Percentiles rank a stretch among this genome's conserved stretches.
These are phyloP conservation scores for Terfezia boudieri DNA, from an alignment of 495 filamentous ascomycete species.

Conservation along the genomic window DNA sequence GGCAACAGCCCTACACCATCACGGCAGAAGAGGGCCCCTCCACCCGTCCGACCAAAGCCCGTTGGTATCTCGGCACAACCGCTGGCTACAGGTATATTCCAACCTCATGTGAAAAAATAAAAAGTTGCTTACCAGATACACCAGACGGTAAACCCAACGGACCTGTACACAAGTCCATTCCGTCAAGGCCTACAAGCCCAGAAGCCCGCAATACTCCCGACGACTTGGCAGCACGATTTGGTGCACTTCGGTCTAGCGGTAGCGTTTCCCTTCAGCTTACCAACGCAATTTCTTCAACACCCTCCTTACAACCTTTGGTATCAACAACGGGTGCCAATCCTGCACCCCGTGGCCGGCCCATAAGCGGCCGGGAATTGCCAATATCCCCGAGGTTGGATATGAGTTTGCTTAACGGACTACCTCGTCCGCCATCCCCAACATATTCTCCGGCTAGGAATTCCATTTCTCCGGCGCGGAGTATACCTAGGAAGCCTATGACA, in stretches of 20 bases:
- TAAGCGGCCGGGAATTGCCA: background rate
- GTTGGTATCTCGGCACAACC: slow-evolving; percentile 3
- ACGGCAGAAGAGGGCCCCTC: background rate
- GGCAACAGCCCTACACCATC: background rate
- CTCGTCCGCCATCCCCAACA: slow-evolving; percentile 14
- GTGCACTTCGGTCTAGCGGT: slow-evolving; percentile 3
- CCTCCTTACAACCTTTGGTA: too few relatives aligned
- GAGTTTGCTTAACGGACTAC: slow-evolving; percentile 6
- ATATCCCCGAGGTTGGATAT: slow-evolving; percentile 9
- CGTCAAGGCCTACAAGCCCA: slow-evolving; percentile 1
- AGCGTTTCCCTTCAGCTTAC: background rate
- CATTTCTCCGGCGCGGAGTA: slow-evolving; percentile 6
- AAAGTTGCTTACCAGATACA: background rate
- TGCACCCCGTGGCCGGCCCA: background rate
- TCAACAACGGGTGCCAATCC: too few relatives aligned
- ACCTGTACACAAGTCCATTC: slow-evolving; percentile 7
- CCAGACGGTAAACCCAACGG: background rate
- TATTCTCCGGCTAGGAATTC: slow-evolving; percentile 18
- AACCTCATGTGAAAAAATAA: background rate
- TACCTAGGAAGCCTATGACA: slow-evolving; percentile 9
- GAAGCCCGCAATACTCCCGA: background rate
- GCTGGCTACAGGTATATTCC: background rate
- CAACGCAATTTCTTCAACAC: too few relatives aligned
- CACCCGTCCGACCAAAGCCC: background rate
- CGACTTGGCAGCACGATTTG: background rate